Evolutionary conservation across 2,329 filamentous ascomycete genomes (phyloP).

Genomic region (Sclerotinia subarctica): DNA sequence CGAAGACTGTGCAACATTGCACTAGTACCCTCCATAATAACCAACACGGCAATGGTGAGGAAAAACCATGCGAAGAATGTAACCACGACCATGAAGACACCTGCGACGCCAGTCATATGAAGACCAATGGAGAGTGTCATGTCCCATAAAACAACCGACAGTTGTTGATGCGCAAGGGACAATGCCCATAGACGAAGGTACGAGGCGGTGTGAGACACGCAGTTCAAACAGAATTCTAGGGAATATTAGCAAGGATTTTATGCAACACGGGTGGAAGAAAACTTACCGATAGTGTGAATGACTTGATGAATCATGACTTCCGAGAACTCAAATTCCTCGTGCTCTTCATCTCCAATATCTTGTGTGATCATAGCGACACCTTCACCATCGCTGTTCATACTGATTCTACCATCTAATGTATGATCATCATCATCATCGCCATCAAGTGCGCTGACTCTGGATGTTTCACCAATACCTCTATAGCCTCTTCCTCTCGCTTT

Average conservation of each 20-base stretch:
- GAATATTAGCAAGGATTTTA: slow-evolving; percentile 35
- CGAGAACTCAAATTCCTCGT: slow-evolving; percentile 95
- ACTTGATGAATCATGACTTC: slow-evolving; percentile 99
- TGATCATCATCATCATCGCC: slow-evolving; percentile 80
- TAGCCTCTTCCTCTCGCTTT: slow-evolving; percentile 83
- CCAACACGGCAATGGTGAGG: slow-evolving; percentile 74
- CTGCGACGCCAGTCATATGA: slow-evolving; percentile 58
- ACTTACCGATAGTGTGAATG: slow-evolving; percentile 94
- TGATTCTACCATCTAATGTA: slow-evolving; percentile 61
- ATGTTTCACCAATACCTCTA: slow-evolving; percentile 85
- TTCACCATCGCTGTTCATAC: slow-evolving; percentile 72
- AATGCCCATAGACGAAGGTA: slow-evolving; percentile 98
- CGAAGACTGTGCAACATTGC: slow-evolving; percentile 92
- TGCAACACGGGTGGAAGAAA: slow-evolving; percentile 6
- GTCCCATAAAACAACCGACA: slow-evolving; percentile 90
- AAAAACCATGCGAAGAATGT: slow-evolving; percentile 89
- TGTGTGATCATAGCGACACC: slow-evolving; percentile 86
- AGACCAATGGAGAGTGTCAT: slow-evolving; percentile 90
- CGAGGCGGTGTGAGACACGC: slow-evolving; percentile 96
- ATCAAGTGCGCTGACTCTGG: slow-evolving; percentile 84
- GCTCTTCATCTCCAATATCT: slow-evolving; percentile 79
- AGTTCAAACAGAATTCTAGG: slow-evolving; percentile 95
- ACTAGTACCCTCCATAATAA: slow-evolving; percentile 93
- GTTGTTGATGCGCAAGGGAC: slow-evolving; percentile 95
- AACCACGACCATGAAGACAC: slow-evolving; percentile 76